Base-by-base conservation (phyloP, 345 rosid genomes). In the Rubroshorea leprosula region DNA sequence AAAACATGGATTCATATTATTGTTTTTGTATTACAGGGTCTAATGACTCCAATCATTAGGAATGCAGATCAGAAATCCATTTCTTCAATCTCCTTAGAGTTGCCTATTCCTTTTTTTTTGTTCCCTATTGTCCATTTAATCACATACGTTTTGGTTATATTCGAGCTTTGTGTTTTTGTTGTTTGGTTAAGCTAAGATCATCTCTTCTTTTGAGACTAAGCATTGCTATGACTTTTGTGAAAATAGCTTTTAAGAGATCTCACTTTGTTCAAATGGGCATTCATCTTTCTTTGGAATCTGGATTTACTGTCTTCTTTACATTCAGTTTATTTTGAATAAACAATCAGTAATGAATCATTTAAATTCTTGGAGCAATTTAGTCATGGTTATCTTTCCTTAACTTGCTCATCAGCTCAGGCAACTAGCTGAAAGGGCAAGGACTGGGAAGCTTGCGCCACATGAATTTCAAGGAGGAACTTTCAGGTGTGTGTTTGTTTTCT, bases 391-490 rank as follows among this genome's bases (percentile, higher is more conserved):
- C 24, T 25, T n/a, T 57, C 41, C 38, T 64, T 58, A 35, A 21
- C 57, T 62, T 49, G 63, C 38, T 39, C 47, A 73, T 59, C 62
- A 93, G 99, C 86, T 89, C 56, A 89, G 89, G 80, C 91, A 86
- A 78, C 78, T 93, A 70, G 99, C 97, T 24, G 89, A 84, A 74
- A 93, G 83, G 70, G 97, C 99, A 12, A 83, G 97, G 66, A 51
- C 80, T 39, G 99, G 99, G 68, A 93, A 89, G 80, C 93, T 93
- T 60, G 72, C 77, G 19, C 99, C 99, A 25, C 69, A 83, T 23
- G 96, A 93, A 66, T 93, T 89, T 72, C 99, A 83, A 76, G 99
- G 97, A 74, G 99, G 99, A 75, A 77, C 99, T 58, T 93, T 93
- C 78, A 89, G 99, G 99, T 86, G n/a, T 14, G 14, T 10, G 39